A percentile compares a stretch with the other conserved stretches of the same genome.
Evolutionary conservation across 208 protist genomes (phyloP).

Genomic region (Leishmania turanica): DNA sequence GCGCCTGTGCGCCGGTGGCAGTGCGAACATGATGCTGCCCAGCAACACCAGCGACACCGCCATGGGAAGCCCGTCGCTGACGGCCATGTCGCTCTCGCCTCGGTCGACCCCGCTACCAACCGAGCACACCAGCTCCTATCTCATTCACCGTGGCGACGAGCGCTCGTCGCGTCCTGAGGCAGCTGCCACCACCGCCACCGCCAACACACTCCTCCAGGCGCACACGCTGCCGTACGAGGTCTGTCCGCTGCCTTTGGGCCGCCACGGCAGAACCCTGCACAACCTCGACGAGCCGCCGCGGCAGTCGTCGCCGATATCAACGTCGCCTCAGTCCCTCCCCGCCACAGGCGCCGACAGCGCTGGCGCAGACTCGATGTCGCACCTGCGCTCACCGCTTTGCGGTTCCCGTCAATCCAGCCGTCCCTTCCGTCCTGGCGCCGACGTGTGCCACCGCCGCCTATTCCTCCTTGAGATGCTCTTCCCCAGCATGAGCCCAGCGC

Average conservation of each 20-base stretch:
- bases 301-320: conserved; percentile 11
- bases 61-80: background rate
- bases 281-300: conserved; percentile 1
- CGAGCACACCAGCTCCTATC: background rate
- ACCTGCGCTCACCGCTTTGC: background rate
- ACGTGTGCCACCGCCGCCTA: conserved; percentile 32
- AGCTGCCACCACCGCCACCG: background rate
- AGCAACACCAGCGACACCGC: background rate
- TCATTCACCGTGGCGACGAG: background rate
- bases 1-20: conserved; percentile 1
- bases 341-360: background rate
- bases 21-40: background rate
- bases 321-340: background rate
- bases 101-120: background rate
- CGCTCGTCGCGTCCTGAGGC: background rate
- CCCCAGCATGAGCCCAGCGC: conserved; percentile 26
- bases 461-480: conserved; percentile 34
- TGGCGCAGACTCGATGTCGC: background rate
- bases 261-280: conserved; percentile 22
- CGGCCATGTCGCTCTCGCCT: background rate
- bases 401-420: background rate
- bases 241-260: conserved; percentile 28
- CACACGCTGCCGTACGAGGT: conserved; percentile 33
- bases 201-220: background rate
- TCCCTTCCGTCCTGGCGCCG: conserved; percentile 12